Base-by-base conservation (phyloP, 805 yeast genomes). In the Teunomyces atbi region DNA sequence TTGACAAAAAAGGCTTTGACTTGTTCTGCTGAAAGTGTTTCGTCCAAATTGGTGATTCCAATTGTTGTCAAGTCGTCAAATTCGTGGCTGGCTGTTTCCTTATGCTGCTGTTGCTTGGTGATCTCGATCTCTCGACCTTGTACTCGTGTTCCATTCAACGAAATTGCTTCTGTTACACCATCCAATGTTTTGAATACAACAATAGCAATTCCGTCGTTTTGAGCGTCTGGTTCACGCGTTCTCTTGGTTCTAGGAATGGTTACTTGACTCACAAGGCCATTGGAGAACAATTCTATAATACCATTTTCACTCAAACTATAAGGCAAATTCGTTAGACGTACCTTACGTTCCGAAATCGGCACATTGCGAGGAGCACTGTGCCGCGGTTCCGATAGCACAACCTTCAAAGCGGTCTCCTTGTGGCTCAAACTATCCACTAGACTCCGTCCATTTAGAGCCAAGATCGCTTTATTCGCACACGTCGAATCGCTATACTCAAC, bases 131-230 rank as follows among this genome's bases (percentile, higher is more conserved):
- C 61, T 36, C 86, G 62, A 0, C 76, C 82, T 33, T 70, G 71
- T 1, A 84, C 49, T 3, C 64, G 60, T 0, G 64, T 53, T 6
- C 71, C 68, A 50, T 82, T 69, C 40, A 74, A 57, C 10, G 52
- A 34, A 1, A 82, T 51, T 0, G 89, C 82, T 3, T 59, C 58
- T 0, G 63, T 56, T 0, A 89, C 86, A 2, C 71, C 74, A 1
- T 68, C 72, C 6, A 62, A 58, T 0, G 63, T 61, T 2, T 56
- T 47, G 53, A 80, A 86, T 0, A 78, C 68, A 0, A 87, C 64
- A 57, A 87, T 86, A 0, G 84, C 96, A 60, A 75, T 83, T 0
- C 92, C 91, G 39, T 79, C 81, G 56, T 82, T 76, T 12, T 57
- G 51, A 6, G 67, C 56, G 1, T 62, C 66, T 6, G 64, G 61